A percentile compares a stretch with the other conserved stretches of the same genome.
phyloP scores from a whole-genome alignment of 768 basidiomycete genomes.

The Mycena epipterygia region DNA sequence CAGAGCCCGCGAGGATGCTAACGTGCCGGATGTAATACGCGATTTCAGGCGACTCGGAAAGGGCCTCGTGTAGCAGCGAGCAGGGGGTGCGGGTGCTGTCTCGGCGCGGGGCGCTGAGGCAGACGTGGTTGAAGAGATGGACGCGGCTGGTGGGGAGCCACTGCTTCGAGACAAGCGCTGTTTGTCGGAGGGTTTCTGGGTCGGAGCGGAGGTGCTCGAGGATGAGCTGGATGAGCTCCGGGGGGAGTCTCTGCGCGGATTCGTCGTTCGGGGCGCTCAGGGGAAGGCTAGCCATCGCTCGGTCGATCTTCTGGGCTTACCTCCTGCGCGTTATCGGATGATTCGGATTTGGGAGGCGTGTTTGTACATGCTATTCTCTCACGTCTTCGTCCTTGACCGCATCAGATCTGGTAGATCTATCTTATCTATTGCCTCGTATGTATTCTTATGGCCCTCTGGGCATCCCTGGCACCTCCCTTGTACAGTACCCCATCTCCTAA shows the following conservation, averaged over 20 bases:
- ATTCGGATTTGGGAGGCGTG: no score
- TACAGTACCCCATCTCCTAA: no score
- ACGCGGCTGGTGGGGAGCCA: constrained; percentile 10
- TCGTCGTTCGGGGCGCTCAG: no score
- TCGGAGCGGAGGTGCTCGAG: constrained; percentile 16
- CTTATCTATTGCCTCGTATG: no score
- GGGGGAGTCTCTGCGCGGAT: background rate
- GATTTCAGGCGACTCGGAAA: constrained; percentile 3
- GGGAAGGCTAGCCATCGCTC: no score
- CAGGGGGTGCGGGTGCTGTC: background rate
- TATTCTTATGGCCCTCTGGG: no score
- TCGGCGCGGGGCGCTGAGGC: background rate
- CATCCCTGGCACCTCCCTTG: no score
- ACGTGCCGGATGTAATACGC: constrained; percentile 22
- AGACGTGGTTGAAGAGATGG: constrained; percentile 3
- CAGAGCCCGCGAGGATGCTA: background rate
- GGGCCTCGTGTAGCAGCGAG: background rate
- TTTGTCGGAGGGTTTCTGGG: background rate
- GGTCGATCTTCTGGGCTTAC: no score
- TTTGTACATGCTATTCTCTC: no score
- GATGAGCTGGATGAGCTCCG: constrained; percentile 19
- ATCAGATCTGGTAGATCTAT: no score
- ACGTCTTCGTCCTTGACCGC: no score
- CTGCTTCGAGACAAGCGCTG: constrained; percentile 16
- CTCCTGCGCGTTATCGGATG: no score